These are phyloP conservation scores for Iris pallida DNA, from an alignment of 116 monocot species.

Conservation along the genomic window DNA sequence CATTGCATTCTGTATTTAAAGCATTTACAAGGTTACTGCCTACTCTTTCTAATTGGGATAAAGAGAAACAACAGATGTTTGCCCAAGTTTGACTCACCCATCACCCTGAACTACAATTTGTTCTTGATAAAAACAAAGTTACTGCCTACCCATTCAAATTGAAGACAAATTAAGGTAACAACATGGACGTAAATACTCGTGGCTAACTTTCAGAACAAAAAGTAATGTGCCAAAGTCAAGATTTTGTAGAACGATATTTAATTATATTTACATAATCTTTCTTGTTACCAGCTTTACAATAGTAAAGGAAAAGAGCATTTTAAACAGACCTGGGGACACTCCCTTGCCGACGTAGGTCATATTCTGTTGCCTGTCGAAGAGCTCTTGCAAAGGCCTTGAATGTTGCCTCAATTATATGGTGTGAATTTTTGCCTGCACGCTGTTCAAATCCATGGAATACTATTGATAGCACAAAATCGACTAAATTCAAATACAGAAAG, in stretches of 20 bases:
- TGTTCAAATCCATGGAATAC: conserved; percentile 12
- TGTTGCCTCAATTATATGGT: conserved; percentile 96
- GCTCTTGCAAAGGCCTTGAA: conserved; percentile 99
- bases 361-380: conserved; percentile 87
- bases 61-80: too few species aligned
- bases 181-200: not conserved
- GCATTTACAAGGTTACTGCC: too few species aligned
- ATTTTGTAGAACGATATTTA: not conserved
- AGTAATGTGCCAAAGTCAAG: not conserved
- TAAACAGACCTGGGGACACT: conserved; percentile 70
- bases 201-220: not conserved
- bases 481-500: not conserved
- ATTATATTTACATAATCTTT: not conserved
- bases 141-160: not conserved
- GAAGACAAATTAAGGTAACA: not conserved
- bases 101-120: conserved; percentile 1
- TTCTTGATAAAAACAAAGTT: not conserved
- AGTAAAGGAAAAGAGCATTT: not conserved
- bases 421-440: conserved; percentile 87
- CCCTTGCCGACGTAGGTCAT: conserved; percentile 65
- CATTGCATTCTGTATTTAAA: too few species aligned
- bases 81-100: not conserved
- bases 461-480: not conserved
- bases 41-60: too few species aligned
- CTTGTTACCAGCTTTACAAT: not conserved